These are phyloP conservation scores for Coemansia sp. DNA, from an alignment of 192 early-diverging fungal genomes.

Conservation along the genomic window DNA sequence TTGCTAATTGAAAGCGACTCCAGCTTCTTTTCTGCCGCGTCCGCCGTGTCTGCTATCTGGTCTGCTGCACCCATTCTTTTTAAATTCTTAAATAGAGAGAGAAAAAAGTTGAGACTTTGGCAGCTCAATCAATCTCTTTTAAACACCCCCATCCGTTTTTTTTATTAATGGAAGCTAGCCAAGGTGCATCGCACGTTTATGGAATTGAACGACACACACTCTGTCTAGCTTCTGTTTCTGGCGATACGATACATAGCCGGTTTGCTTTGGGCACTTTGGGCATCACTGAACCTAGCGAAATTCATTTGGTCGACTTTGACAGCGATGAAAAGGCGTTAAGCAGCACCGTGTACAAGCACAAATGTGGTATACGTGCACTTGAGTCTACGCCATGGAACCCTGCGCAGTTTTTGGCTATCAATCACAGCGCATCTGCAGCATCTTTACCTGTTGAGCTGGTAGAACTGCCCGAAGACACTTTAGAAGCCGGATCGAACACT, in stretches of 20 bases:
- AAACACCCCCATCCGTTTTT: background rate
- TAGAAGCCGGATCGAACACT: background rate
- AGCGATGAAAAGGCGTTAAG: constrained; percentile 22
- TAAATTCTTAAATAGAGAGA: background rate
- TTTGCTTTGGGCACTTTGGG: constrained; percentile 46
- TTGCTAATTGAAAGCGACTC: constrained; percentile 14
- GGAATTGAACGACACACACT: constrained; percentile 51
- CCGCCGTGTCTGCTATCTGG: background rate
- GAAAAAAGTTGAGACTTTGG: background rate
- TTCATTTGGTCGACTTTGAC: constrained; percentile 45
- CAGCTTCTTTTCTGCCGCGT: background rate
- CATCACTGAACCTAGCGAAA: constrained; percentile 34
- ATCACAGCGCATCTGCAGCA: background rate
- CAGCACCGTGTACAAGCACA: constrained; percentile 22
- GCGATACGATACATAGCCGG: constrained; percentile 11
- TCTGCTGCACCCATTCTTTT: constrained; percentile 22
- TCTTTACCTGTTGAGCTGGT: constrained; percentile 14
- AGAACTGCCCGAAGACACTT: constrained; percentile 4
- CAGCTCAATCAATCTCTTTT: background rate
- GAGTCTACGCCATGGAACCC: constrained; percentile 23
- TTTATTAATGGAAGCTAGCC: constrained; percentile 20
- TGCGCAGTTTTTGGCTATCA: constrained; percentile 18
- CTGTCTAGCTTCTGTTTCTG: constrained; percentile 22
- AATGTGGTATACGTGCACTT: constrained; percentile 24
- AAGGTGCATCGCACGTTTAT: constrained; percentile 41